Conservation (phyloP, 2,329 filamentous ascomycete genomes). For the Epichloe coenophiala region DNA sequence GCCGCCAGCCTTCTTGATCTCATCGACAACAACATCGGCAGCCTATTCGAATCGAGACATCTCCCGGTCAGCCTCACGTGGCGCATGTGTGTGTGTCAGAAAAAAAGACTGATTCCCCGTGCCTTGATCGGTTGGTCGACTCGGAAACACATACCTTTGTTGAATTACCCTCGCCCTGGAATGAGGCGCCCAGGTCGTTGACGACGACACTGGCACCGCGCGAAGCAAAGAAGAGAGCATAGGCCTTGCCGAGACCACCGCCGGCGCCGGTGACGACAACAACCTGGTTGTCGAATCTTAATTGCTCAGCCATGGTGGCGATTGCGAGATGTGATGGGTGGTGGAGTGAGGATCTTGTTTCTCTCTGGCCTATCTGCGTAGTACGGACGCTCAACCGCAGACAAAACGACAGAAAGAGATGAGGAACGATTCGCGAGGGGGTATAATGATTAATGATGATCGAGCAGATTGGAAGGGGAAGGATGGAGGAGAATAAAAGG, state of each 20-base stretch:
- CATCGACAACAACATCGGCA: slow-evolving; percentile 69
- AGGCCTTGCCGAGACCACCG: slow-evolving; percentile 67
- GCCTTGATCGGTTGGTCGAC: too few species aligned
- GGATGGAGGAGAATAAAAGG: slow-evolving; percentile 1
- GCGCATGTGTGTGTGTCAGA: not conserved
- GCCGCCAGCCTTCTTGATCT: slow-evolving; percentile 77
- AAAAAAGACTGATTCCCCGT: not conserved
- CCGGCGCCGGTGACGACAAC: slow-evolving; percentile 74
- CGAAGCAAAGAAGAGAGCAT: slow-evolving; percentile 80
- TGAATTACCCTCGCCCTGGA: slow-evolving; percentile 82
- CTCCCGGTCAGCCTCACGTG: not conserved
- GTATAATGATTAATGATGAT: not conserved
- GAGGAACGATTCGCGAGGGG: not conserved
- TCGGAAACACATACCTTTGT: slow-evolving; percentile 49
- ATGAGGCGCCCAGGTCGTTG: slow-evolving; percentile 86
- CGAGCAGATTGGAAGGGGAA: slow-evolving; percentile 2
- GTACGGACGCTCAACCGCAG: slow-evolving; percentile 1
- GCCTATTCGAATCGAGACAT: slow-evolving; percentile 35
- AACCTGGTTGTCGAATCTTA: slow-evolving; percentile 75
- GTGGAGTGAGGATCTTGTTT: not conserved
- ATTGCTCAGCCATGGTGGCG: slow-evolving; percentile 45
- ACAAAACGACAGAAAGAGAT: slow-evolving; percentile 4
- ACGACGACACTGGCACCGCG: slow-evolving; percentile 91
- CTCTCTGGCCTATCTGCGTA: not conserved
- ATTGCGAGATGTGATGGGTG: slow-evolving; percentile 7